Evolutionary conservation across 1,139 yeast species (phyloP), one percentile per base, ranked within the genome.

Genomic region (Nematodospora anomalae): DNA sequence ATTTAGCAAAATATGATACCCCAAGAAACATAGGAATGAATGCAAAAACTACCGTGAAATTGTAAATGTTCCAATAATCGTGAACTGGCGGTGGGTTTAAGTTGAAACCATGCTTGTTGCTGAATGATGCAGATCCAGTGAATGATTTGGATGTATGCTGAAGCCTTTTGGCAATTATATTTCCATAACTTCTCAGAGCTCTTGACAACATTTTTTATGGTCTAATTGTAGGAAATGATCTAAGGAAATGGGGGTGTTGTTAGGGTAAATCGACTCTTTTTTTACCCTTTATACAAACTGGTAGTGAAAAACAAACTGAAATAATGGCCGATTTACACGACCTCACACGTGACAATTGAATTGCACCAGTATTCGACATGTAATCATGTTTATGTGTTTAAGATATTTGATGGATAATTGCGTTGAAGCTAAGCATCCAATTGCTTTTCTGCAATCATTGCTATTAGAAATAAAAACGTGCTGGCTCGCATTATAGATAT

Each of bases 61-160:
- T 69, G 44, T 67, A 60, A 16, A 55, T 52, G 52, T 64, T 67
- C 76, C 76, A 71, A 58, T 70, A 71, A 48, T 64, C 67, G 46
- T 71, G 76, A 31, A 68, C 71, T 41, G 69, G 76, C 28, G 76
- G 76, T 28, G 76, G 76, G 44, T 58, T 59, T 45, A 60, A 62
- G 52, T 71, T 62, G 58, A 71, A 71, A 51, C 66, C 62, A 55
- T 58, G 53, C 46, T 67, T 70, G 58, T 71, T 71, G 53, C 54
- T 62, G 61, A 71, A 71, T 22, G 41, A 33, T 9, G 68, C 43
- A 14, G 60, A 45, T 35, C 57, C 55, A 11, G 50, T 42, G 21
- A 8, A 6, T 6, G 21, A 6, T 11, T 35, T 21, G 15, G 56
- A 38, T n/a, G 51, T 32, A 38, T 64, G 62, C 48, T 67, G 67